Evolutionary conservation across 1,139 yeast genomes (phyloP), one percentile per base, ranked within the genome.

Genomic region (Insectozyma bohioensis): DNA sequence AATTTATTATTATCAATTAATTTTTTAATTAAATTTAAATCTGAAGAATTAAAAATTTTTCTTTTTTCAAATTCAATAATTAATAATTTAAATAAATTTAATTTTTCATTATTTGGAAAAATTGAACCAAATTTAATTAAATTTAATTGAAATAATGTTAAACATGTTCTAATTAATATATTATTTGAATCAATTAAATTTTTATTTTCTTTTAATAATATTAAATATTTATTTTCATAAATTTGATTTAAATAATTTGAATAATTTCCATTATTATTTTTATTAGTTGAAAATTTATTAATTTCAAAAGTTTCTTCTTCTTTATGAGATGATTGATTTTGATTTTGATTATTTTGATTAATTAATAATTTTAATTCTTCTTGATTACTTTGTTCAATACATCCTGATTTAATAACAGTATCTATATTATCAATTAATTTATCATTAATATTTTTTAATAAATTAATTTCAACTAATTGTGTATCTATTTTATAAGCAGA

Each of bases 171-270:
- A 6, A 24, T 21, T 11, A 26, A 21, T 13, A 39, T 39, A 15
- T 29, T 33, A 31, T 39, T 35, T 8, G 42, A 39, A 31, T 35
- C 28, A 2, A 20, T 7, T 10, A 31, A 21, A 17, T 32, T 34
- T 12, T 29, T 33, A 4, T 22, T 23, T 24, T 35, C 35, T 22
- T 26, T 33, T 9, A 39, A 27, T 1, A 34, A 24, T 14, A 14
- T 28, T 9, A 35, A 13, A 24, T 39, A 35, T 24, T 34, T 25
- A 20, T 33, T 31, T 29, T 39, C 39, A 31, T 35, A 39, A 5
- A 39, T 23, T 21, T 30, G 30, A 22, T 30, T 26, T 11, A 39
- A 20, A 24, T 39, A 39, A 11, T 20, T 21, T n/a, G 31, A 26
- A 18, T 20, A 32, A 19, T 15, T 19, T 13, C 23, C 11, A 20